Base-by-base conservation (phyloP, 495 filamentous ascomycete genomes). In the Hypoxylon crocopeplum region DNA sequence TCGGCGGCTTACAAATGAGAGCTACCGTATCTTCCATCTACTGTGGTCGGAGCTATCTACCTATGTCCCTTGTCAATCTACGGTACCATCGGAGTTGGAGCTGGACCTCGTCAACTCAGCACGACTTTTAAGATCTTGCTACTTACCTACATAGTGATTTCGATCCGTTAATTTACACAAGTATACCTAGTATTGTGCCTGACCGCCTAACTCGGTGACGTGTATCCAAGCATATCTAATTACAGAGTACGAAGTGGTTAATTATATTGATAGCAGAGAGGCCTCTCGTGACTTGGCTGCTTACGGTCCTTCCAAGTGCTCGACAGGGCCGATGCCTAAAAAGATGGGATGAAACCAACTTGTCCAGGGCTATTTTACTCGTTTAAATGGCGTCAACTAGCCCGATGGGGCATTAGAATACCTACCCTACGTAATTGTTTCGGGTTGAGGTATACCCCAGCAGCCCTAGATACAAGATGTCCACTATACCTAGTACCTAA, bases 181-280 rank as follows among this genome's bases (percentile, higher is more conserved):
- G 6, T 16, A 38, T 39, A 6, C 38, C 21, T 27, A 49, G 7
- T 12, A 48, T 16, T 7, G 13, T 42, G 20, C 24, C 33, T 62
- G 52, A 56, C 59, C 52, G 59, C 51, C 16, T 41, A 19, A 51
- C 49, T 33, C 25, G 19, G 27, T 15, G 8, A 27, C 16, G 20
- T 50, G 52, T 57, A 63, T 40, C 32, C 7, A 62, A 27, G 37
- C 50, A 62, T 38, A 63, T 33, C 48, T 54, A 64, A 64, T 64
- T 64, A 64, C 41, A 54, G 54, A 64, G 60, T 64, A 64, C 60
- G 60, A 64, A 48, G 17, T 44, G 22, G 46, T 38, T 57, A 53
- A 63, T 44, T 45, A 48, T 46, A 49, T 44, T 34, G 60, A 54
- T 64, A 42, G 44, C 51, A 44, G 12, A 59, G 61, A 64, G 61